Base-by-base conservation (phyloP, 192 early-diverging fungal species). In the Funneliformis mosseae region DNA sequence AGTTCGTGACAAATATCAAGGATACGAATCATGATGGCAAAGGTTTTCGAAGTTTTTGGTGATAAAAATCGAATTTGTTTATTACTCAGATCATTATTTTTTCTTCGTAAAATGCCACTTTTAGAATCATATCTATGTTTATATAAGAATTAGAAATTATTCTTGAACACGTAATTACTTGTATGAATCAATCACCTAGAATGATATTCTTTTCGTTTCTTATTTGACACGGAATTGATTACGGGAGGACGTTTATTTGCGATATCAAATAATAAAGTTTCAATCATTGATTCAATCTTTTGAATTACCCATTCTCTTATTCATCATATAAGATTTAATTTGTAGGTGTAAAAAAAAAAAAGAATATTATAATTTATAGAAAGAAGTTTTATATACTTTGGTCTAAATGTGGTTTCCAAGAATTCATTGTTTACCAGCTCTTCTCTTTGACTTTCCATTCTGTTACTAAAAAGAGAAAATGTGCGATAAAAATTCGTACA, bases 1-100 rank as follows among this genome's bases (percentile, higher is more conserved):
- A 74, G 50, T 43, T 81, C 73, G 63, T 81, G 70, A 18, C 43
- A 46, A 25, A 81, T 66, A 41, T 72, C 66, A 21, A 80, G 43
- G 16, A 80, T 27, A 28, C 79, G 21, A 8, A 80, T n/a, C 28
- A 75, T 33, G 21, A 75, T 50, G 7, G 33, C 74, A 38, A 75
- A 75, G 0, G 9, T 38, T 39, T 23, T 45, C 11, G 74, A 7
- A 61, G 28, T 75, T 18, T 75, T 75, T 61, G 69, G 16, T 45
- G 45, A 45, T 11, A 64, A 42, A n/a, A 77, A 77, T 11, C 9
- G 9, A 61, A 77, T 43, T 64, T 55, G n/a, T 64, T 77, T 61
- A 46, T 39, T 61, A 50, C 11, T n/a, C 14, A 23, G 14, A 18
- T 48, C 46, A 18, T 63, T 18, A 62, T 64, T 61, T 43, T 61